Conservation (phyloP, 2,329 filamentous ascomycete genomes). For the Aspergillus calidoustus region DNA sequence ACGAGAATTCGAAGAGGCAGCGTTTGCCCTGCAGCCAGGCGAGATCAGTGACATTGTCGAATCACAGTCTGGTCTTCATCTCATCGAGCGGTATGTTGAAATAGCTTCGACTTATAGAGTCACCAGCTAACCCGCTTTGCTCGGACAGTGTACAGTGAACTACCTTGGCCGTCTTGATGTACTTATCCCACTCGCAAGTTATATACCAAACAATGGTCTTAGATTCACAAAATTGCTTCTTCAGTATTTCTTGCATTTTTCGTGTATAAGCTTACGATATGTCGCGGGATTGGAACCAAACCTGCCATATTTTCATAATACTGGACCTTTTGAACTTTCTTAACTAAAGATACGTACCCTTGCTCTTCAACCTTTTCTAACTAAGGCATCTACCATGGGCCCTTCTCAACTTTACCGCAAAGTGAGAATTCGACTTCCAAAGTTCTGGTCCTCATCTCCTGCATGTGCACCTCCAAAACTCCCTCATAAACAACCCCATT, state of each 20-base stretch:
- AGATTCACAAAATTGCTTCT: neutral
- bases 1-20: constrained; percentile 95
- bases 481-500: neutral
- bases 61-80: constrained; percentile 89
- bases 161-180: neutral
- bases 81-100: constrained; percentile 82
- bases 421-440: neutral
- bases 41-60: constrained; percentile 87
- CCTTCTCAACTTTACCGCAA: no score
- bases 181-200: neutral
- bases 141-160: constrained; percentile 31
- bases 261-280: no score
- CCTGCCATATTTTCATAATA: no score
- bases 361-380: no score
- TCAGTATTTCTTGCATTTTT: neutral
- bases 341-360: no score
- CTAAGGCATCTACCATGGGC: no score
- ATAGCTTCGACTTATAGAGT: neutral
- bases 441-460: neutral
- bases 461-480: neutral
- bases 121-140: neutral
- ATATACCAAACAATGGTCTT: neutral
- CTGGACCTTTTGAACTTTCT: no score
- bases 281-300: no score
- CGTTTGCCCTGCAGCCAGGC: constrained; percentile 85